These are phyloP conservation scores for Aspergillus pseudoviridinutans DNA, from an alignment of 2,329 filamentous ascomycete genomes.

Conservation along the genomic window DNA sequence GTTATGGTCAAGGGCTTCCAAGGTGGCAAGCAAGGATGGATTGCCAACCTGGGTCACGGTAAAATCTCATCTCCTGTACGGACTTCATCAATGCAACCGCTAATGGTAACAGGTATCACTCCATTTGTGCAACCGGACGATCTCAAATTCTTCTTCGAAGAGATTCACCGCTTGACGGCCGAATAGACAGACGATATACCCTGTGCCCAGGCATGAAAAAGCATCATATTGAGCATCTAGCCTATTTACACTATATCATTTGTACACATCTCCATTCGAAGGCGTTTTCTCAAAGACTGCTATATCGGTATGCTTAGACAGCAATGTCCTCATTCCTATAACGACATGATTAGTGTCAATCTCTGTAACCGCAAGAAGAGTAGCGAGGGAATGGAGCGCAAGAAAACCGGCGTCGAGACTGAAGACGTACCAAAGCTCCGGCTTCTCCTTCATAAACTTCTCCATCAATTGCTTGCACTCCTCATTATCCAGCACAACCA, in stretches of 20 bases:
- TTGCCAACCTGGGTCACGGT: slow-evolving; percentile 95
- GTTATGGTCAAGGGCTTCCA: slow-evolving; percentile 84
- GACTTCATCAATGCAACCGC: slow-evolving; percentile 1
- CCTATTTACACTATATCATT: slow-evolving; percentile 7
- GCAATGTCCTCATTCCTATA: slow-evolving; percentile 58
- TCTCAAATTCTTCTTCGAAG: slow-evolving; percentile 88
- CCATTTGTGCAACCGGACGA: slow-evolving; percentile 92
- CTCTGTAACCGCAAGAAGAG: not conserved
- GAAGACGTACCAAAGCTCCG: slow-evolving; percentile 61
- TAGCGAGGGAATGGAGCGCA: too few relatives aligned
- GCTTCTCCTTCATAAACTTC: slow-evolving; percentile 67
- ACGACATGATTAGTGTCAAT: slow-evolving; percentile 1
- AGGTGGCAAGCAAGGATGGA: slow-evolving; percentile 86
- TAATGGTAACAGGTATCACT: slow-evolving; percentile 66
- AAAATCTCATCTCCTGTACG: slow-evolving; percentile 31
- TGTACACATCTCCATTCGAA: not conserved
- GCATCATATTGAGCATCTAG: not conserved
- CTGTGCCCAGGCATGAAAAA: not conserved
- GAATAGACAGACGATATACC: slow-evolving; percentile 11
- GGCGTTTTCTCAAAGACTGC: not conserved
- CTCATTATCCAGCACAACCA: slow-evolving; percentile 64
- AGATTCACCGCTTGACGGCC: slow-evolving; percentile 65
- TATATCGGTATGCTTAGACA: slow-evolving; percentile 33
- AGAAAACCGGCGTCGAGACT: slow-evolving; percentile 1
- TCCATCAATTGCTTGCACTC: slow-evolving; percentile 67